Percentiles rank a stretch among this genome's conserved stretches.
phyloP scores from a whole-genome alignment of 139 green algal genomes.

The Volvox africanus region DNA sequence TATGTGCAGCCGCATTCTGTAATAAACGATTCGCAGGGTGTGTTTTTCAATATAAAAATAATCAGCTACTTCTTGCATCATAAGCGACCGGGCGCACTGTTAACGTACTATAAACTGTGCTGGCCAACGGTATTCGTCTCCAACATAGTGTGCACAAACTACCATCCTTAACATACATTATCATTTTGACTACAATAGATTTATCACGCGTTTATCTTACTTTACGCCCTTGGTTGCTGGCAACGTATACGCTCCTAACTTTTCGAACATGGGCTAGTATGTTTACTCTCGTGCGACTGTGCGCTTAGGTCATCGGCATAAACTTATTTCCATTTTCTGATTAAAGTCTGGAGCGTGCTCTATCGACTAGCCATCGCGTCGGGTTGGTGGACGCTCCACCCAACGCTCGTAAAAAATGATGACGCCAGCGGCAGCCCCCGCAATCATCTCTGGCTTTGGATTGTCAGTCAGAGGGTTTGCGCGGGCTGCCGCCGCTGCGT shows the following conservation, averaged over 20 bases:
- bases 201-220: neutral
- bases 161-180: too few species aligned
- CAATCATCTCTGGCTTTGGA: constrained; percentile 16
- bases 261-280: neutral
- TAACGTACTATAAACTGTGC: too few species aligned
- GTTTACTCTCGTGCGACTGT: neutral
- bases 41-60: too few species aligned
- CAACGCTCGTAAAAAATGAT: constrained; percentile 6
- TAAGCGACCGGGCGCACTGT: too few species aligned
- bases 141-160: too few species aligned
- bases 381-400: constrained; percentile 1
- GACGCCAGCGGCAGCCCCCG: constrained; percentile 24
- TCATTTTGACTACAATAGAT: too few species aligned
- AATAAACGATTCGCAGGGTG: too few species aligned
- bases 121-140: too few species aligned
- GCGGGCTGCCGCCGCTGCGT: constrained; percentile 18
- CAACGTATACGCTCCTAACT: too few species aligned
- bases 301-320: neutral
- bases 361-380: neutral
- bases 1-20: too few species aligned
- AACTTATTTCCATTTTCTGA: neutral
- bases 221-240: neutral
- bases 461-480: constrained; percentile 9
- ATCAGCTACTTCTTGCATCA: too few species aligned
- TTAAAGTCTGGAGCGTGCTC: neutral